Base-by-base conservation (phyloP, 495 filamentous ascomycete species). In the Penicillium maclennaniae region DNA sequence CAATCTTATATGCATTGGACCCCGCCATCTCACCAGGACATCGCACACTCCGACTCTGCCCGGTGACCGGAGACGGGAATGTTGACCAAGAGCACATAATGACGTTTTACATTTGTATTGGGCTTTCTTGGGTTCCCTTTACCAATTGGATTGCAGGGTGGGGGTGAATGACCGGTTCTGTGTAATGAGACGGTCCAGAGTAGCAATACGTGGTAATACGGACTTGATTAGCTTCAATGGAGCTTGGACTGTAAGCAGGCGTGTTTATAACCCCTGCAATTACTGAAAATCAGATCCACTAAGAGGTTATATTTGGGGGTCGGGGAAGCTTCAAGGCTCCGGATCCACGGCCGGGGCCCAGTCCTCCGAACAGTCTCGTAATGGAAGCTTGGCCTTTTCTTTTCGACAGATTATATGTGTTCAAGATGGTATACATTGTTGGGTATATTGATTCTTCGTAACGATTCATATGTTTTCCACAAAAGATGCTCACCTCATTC, bases 41-140 rank as follows among this genome's bases (percentile, higher is more conserved):
- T 57, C 49, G 23, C 45, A 21, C 0, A 26, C 48, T 55, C 63
- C 63, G 63, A 66, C 25, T 56, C 61, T 59, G 51, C 55, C 63
- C 62, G 63, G 63, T 63, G 63, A 59, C 45, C 45, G 9, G 51
- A 43, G 47, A 54, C 50, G 51, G 60, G 49, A 51, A 49, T 39
- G 47, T 21, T 47, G 52, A 47, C 51, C 45, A 55, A 38, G 37
- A 56, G 43, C 31, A 39, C 54, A 62, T 56, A 20, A 62, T 59
- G 53, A 59, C 52, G 53, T 54, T 37, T 51, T 17, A 41, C 26
- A 50, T 56, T 50, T 41, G 54, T 34, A 42, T 38, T 37, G 41
- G 31, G 34, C 28, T 44, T 42, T 21, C 23, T 5, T 12, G 26
- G 20, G 20, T 16, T 43, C 38, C 25, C 15, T 27, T 45, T 8